Evolutionary conservation across 78 protist species (phyloP).

Genomic region (Protostelium mycophagum): DNA sequence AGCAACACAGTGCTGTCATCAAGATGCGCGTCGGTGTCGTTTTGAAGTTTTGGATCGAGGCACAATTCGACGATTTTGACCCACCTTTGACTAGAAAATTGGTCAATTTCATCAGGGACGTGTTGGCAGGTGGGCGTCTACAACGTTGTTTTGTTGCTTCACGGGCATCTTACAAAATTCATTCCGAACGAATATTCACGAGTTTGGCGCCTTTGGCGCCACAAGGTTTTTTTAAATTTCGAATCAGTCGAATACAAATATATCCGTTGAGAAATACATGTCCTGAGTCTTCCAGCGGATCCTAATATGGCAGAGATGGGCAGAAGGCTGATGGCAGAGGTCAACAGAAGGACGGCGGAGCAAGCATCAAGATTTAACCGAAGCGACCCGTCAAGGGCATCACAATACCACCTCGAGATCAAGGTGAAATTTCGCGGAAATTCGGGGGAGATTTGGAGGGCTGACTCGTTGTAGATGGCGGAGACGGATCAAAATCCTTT

Average conservation of each 20-base stretch:
- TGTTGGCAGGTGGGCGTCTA: not conserved
- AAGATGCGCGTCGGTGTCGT: slow-evolving; percentile 61
- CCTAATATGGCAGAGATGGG: not conserved
- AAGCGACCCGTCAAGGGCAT: not conserved
- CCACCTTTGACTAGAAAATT: slow-evolving; percentile 5
- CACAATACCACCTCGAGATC: slow-evolving; percentile 23
- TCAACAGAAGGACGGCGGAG: not conserved
- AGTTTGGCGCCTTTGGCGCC: too few species aligned
- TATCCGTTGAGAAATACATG: too few species aligned
- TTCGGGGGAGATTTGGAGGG: not conserved
- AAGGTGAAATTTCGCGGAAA: slow-evolving; percentile 16
- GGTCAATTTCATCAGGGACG: slow-evolving; percentile 11
- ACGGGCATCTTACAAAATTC: too few species aligned
- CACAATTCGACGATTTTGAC: slow-evolving; percentile 47
- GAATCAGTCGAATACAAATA: too few species aligned
- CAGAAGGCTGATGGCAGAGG: not conserved
- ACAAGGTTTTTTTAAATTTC: too few species aligned
- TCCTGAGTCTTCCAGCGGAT: not conserved
- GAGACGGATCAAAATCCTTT: slow-evolving; percentile 2
- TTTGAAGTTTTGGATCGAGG: slow-evolving; percentile 60
- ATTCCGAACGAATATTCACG: too few species aligned
- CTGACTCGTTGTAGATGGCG: not conserved
- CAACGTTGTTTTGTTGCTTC: not conserved
- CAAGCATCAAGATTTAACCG: not conserved
- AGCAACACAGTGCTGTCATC: not conserved